Conservation (phyloP, 176 grass and related monocot genomes). For the Rhynchospora tenuis region DNA sequence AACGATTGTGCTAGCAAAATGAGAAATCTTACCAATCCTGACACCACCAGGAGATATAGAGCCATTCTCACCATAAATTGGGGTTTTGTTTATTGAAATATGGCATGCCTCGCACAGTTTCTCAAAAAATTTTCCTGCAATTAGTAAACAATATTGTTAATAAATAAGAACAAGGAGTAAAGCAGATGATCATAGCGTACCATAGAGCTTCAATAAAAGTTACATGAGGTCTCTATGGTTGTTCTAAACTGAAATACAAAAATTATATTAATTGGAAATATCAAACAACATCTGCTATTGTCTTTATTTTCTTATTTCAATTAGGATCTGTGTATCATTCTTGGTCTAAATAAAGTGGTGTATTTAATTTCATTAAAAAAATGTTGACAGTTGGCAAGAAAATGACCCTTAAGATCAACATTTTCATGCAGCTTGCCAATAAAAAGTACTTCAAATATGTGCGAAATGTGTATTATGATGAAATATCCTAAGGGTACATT, state of each 20-base stretch:
- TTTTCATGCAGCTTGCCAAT: slow-evolving; percentile 1
- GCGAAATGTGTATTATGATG: neutral
- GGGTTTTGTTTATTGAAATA: slow-evolving; percentile 86
- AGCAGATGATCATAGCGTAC: neutral
- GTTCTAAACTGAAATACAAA: neutral
- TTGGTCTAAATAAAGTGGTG: neutral
- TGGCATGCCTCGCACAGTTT: slow-evolving; percentile 95
- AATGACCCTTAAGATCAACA: neutral
- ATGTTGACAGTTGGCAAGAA: neutral
- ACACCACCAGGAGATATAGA: slow-evolving; percentile 84
- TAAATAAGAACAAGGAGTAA: neutral
- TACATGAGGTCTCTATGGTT: neutral
- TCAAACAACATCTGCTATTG: neutral
- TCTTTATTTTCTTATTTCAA: neutral
- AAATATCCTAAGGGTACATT: neutral
- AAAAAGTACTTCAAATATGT: neutral
- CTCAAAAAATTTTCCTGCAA: slow-evolving; percentile 78
- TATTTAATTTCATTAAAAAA: slow-evolving; percentile 1
- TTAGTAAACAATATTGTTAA: slow-evolving; percentile 1
- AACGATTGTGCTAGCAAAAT: neutral
- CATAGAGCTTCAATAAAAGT: neutral
- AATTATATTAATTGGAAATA: neutral
- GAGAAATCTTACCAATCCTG: slow-evolving; percentile 69
- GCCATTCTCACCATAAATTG: slow-evolving; percentile 92
- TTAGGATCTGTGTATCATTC: neutral